Percentiles rank a stretch among this genome's conserved stretches.
phyloP scores from a whole-genome alignment of 768 basidiomycete genomes.

The Collybia mongolica region DNA sequence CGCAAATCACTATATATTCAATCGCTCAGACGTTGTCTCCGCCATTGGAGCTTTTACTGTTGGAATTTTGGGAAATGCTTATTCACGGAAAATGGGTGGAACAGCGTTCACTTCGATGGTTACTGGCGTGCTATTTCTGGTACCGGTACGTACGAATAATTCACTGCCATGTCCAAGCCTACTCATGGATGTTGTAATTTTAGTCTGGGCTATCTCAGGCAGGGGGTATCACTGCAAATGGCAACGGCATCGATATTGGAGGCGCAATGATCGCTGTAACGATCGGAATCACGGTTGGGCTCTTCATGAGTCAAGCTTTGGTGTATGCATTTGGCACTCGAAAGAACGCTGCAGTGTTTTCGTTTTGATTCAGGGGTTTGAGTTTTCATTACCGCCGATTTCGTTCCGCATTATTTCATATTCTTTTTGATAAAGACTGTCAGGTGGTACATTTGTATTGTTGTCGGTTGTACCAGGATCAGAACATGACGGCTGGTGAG shows the following conservation, averaged over 20 bases:
- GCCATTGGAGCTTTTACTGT: conserved; percentile 85
- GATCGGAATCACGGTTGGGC: conserved; percentile 85
- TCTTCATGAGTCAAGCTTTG: conserved; percentile 85
- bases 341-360: conserved; percentile 85
- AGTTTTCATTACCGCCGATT: conserved; percentile 2
- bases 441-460: not conserved
- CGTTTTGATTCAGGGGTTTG: conserved; percentile 52
- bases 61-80: conserved; percentile 75
- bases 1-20: conserved; percentile 83
- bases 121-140: conserved; percentile 82
- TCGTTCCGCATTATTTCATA: not conserved
- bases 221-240: conserved; percentile 80
- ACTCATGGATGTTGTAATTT: conserved; percentile 5
- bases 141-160: conserved; percentile 59
- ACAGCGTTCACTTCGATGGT: conserved; percentile 93
- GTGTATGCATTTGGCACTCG: conserved; percentile 85
- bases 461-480: conserved; percentile 20
- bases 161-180: not conserved
- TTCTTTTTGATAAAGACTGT: conserved; percentile 4
- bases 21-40: conserved; percentile 80
- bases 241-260: conserved; percentile 81
- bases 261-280: conserved; percentile 89
- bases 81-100: conserved; percentile 79
- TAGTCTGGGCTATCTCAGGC: conserved; percentile 86
- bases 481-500: conserved; percentile 90